These are phyloP conservation scores for Pachyrhizus erosus DNA, from an alignment of 306 rosid species.

Conservation along the genomic window DNA sequence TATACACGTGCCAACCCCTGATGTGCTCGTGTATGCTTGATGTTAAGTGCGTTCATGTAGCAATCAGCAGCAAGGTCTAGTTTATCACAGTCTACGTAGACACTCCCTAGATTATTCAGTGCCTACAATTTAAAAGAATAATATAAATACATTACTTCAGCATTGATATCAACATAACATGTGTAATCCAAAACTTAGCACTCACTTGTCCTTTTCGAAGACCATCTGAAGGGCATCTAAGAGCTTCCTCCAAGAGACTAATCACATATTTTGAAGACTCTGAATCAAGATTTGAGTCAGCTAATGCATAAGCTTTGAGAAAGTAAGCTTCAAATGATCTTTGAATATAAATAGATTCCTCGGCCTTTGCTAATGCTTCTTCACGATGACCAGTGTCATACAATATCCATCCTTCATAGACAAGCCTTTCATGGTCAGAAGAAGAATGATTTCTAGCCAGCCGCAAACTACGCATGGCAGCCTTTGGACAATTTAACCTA, in stretches of 20 bases:
- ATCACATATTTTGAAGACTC: slow-evolving; percentile 74
- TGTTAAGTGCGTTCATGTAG: slow-evolving; percentile 85
- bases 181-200: slow-evolving; percentile 9
- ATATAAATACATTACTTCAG: slow-evolving; percentile 35
- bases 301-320: slow-evolving; percentile 86
- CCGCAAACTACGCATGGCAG: slow-evolving; percentile 88
- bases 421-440: slow-evolving; percentile 84
- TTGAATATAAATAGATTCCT: slow-evolving; percentile 80
- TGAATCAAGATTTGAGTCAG: slow-evolving; percentile 77
- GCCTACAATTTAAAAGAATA: slow-evolving; percentile 64
- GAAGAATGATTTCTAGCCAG: slow-evolving; percentile 78
- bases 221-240: slow-evolving; percentile 94
- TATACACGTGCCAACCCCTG: slow-evolving; percentile 94
- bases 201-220: slow-evolving; percentile 95
- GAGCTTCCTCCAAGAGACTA: slow-evolving; percentile 84
- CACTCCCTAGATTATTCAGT: slow-evolving; percentile 85
- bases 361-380: slow-evolving; percentile 87
- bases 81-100: slow-evolving; percentile 83
- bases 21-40: slow-evolving; percentile 94
- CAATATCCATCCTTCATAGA: slow-evolving; percentile 94
- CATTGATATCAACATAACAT: slow-evolving; percentile 29
- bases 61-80: slow-evolving; percentile 93
- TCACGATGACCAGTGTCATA: slow-evolving; percentile 95
- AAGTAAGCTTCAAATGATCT: slow-evolving; percentile 96
- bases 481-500: slow-evolving; percentile 89